Evolutionary conservation across 371 early-diverging fungal species (phyloP), one percentile per base, ranked within the genome.

Genomic region (Mortierella sp.): DNA sequence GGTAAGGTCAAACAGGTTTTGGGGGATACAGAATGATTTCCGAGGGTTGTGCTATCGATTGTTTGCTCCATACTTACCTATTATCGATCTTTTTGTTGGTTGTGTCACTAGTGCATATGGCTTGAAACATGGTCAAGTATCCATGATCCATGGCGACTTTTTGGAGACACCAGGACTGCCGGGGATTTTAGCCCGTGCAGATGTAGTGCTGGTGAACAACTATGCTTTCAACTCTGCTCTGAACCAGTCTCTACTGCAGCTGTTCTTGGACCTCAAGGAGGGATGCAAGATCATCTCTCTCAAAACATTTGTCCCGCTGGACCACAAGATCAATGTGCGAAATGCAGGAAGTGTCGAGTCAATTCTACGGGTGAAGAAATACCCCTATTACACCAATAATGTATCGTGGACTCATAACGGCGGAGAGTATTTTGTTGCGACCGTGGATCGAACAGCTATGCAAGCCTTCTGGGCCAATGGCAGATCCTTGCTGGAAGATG

Each of bases 371-470:
- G 91, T 93, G 24, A 85, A 91, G 56, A 79, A 89, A 58, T 88
- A 88, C 63, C 87, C 86, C 19, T 96, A 95, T 79, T 90, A 86
- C 57, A 89, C 89, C 25, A 92, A 94, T 69, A 87, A 91, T 17
- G 96, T 96, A 19, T 93, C 93, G 43, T 97, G 98, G 98, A 96
- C 96, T 47, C 90, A 88, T 63, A 94, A 91, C 65, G 90, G 92
- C 21, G 97, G 96, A 6, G 82, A 85, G 34, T 97, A 92, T 73
- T 96, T 86, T 76, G 86, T 96, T 34, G 92, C 94, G 48, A 94
- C 93, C 22, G 89, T 95, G 17, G 92, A 94, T 67, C 88, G 95
- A 49, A 68, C 83, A 16, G 82, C 88, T 2, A 71, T 93, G 24
- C 81, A 84, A 27, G 82, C 82, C 21, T 92, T 90, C 52, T 87